These are phyloP conservation scores for Metroxylon sagu DNA, from an alignment of 176 grass and related monocot species.

Conservation along the genomic window DNA sequence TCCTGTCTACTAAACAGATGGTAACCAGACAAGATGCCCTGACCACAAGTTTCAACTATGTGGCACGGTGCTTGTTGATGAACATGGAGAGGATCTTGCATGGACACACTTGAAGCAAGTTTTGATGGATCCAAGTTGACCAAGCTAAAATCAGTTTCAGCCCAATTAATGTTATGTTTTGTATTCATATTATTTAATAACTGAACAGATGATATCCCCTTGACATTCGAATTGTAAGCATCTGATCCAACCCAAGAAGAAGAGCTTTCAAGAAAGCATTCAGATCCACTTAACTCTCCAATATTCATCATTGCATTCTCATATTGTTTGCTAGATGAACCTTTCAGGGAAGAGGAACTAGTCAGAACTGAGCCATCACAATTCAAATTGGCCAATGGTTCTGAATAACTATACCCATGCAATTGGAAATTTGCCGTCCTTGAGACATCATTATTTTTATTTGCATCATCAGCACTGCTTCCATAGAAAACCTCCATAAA, in stretches of 20 bases:
- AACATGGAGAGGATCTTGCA: constrained; percentile 3
- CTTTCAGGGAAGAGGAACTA: constrained; percentile 1
- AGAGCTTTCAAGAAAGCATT: constrained; percentile 1
- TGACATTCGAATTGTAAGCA: constrained; percentile 15
- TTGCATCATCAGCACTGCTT: background rate
- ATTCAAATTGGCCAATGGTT: background rate
- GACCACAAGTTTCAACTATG: constrained; percentile 5
- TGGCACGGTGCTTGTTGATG: background rate
- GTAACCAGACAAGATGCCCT: background rate
- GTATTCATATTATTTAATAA: background rate
- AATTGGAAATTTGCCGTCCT: constrained; percentile 14
- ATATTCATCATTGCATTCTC: background rate
- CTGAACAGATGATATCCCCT: constrained; percentile 17
- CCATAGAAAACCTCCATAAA: constrained; percentile 64
- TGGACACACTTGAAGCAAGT: background rate
- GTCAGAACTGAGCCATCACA: constrained; percentile 6
- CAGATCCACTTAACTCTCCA: constrained; percentile 3
- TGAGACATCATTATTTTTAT: background rate
- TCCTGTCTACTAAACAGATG: background rate
- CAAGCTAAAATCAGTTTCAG: constrained; percentile 9
- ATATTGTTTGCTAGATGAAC: constrained; percentile 2
- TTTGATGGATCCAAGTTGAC: constrained; percentile 1
- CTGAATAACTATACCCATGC: background rate
- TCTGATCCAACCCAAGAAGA: background rate
- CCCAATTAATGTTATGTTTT: constrained; percentile 14